Conservation (phyloP, 2,329 filamentous ascomycete species). For the Ophiostoma pallidulum region DNA sequence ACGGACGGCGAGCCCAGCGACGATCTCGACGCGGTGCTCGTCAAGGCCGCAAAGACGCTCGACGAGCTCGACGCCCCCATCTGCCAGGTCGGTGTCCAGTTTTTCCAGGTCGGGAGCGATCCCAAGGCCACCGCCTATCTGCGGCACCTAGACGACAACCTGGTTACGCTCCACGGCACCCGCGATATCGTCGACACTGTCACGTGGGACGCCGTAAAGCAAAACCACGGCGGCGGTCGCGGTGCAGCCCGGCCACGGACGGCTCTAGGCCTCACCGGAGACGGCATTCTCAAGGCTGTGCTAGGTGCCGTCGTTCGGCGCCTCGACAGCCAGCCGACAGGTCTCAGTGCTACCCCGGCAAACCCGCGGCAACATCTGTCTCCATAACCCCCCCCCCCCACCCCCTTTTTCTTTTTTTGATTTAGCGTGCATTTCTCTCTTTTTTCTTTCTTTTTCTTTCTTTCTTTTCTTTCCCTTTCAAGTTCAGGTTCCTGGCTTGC, state of each 20-base stretch:
- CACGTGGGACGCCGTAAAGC: conserved; percentile 48
- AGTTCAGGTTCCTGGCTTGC: neutral
- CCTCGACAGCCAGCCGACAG: conserved; percentile 11
- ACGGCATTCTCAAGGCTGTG: conserved; percentile 72
- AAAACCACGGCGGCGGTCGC: neutral
- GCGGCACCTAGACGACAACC: conserved; percentile 63
- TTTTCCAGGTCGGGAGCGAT: conserved; percentile 84
- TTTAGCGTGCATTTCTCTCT: neutral
- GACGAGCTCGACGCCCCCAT: conserved; percentile 59
- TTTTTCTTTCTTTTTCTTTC: neutral
- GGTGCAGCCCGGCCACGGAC: conserved; percentile 31
- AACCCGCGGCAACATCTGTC: neutral
- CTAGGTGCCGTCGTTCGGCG: conserved; percentile 60
- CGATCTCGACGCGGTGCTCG: conserved; percentile 63
- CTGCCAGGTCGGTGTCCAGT: conserved; percentile 86
- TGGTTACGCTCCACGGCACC: conserved; percentile 41
- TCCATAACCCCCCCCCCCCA: too few species aligned
- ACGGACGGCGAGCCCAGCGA: conserved; percentile 80
- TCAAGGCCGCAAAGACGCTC: conserved; percentile 58
- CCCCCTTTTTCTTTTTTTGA: too few species aligned
- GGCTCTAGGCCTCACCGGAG: conserved; percentile 45
- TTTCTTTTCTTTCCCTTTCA: neutral
- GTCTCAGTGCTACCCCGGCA: neutral
- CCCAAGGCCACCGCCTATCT: conserved; percentile 54
- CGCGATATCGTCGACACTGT: conserved; percentile 91